Base-by-base conservation (phyloP, 1,284 basidiomycete genomes). In the Ceratorhiza oryzae-sativae region DNA sequence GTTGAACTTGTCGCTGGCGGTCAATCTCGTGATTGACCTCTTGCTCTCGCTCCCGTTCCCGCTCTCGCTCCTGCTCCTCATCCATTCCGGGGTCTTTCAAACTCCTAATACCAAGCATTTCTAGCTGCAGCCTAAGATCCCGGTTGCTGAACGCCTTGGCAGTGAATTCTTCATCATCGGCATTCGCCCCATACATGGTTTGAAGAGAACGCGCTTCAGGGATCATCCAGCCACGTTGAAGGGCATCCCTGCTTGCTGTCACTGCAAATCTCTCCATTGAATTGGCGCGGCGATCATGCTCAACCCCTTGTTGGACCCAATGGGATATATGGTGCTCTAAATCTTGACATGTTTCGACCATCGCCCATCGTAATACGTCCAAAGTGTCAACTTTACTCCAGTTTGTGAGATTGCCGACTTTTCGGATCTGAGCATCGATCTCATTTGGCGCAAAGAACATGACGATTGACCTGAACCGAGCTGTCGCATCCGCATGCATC, bases 401-500 rank as follows among this genome's bases (percentile, higher is more conserved):
- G 5, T 23, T 12, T 9, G 2, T 10, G 18, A 55, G 23, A 12
- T 49, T 42, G 9, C 58, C 36, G 25, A 45, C 56, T 25, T 62
- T 36, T 8, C 83, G 82, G 34, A 87, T 86, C 0, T 72, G 71
- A n/a, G 75, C 76, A 61, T 85, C 83, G 10, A 86, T 78, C 27
- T 86, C 85, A 0, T 77, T 76, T n/a, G 86, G 83, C 5, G 84
- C 84, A 32, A 83, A 82, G 75, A 87, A 87, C 75, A 84, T 78
- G 25, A 87, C 77, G 83, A 83, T 61, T 87, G 86, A 0, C 83
- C 84, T 13, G 79, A 76, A 3, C 86, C 86, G 0, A 87, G 79
- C 71, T 83, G 81, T 1, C 86, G 80, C 86, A 87, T 83, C 85
- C 84, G 79, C 83, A 85, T 84, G 65, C 84, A 85, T 0, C 83